Evolutionary conservation across 225 moss, liverwort and hornwort species (phyloP).

Genomic region (Sphagnum tenellum): DNA sequence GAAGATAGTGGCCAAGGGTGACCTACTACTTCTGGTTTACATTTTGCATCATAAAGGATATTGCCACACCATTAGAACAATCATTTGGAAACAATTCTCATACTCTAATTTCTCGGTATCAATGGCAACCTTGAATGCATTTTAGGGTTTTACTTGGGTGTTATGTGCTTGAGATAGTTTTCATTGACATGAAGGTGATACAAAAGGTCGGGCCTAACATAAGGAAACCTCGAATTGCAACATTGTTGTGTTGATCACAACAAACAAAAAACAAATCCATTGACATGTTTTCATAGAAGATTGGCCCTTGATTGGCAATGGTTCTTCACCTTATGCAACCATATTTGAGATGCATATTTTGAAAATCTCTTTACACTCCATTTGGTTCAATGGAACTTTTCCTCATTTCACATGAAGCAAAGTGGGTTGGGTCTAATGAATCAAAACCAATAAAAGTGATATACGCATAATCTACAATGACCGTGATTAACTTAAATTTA

Average conservation of each 20-base stretch:
- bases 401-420: conserved; percentile 57
- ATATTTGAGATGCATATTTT: conserved; percentile 45
- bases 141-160: conserved; percentile 60
- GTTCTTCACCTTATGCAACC: conserved; percentile 41
- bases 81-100: conserved; percentile 7
- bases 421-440: conserved; percentile 86
- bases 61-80: conserved; percentile 29
- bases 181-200: conserved; percentile 29
- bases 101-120: conserved; percentile 44
- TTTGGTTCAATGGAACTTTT: conserved; percentile 64
- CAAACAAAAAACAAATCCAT: conserved; percentile 26
- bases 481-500: conserved; percentile 61
- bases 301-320: conserved; percentile 72
- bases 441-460: conserved; percentile 50
- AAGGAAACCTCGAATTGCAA: conserved; percentile 44
- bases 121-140: conserved; percentile 72
- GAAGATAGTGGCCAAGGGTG: conserved; percentile 63
- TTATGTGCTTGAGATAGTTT: conserved; percentile 34
- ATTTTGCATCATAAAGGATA: conserved; percentile 68
- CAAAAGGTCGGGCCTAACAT: conserved; percentile 30
- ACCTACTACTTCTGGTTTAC: conserved; percentile 63
- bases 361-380: conserved; percentile 34
- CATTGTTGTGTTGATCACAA: conserved; percentile 32
- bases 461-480: conserved; percentile 77
- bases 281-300: conserved; percentile 81